Evolutionary conservation across 352 stramenopile species (phyloP), one percentile per base, ranked within the genome.

Genomic region (Thalassiosira mediterranea): DNA sequence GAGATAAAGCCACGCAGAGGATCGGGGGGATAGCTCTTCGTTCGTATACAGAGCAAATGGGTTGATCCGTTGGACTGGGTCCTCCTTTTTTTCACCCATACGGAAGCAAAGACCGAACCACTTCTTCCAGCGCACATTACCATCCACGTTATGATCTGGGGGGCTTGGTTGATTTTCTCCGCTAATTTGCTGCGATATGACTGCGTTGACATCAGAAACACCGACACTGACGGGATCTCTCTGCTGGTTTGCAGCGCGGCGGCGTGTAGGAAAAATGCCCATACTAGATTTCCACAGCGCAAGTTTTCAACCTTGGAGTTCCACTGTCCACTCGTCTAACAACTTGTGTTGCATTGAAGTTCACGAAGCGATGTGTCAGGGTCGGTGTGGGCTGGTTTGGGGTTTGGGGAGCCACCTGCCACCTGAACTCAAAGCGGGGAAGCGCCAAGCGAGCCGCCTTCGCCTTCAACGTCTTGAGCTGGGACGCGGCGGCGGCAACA

Each of bases 21-120:
- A 76, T 10, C 66, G 66, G 4, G 65, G 54, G 54, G 66, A 76
- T 13, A 76, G 37, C 34, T 76, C 34, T 68, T 76, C 66, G 21
- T 76, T 57, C 23, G 10, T 8, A 48, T 51, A 40, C 7, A 76
- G 66, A 5, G 66, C 66, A 28, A 60, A 76, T 28, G 56, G 66
- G 34, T 49, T 76, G 26, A 60, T 61, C 25, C 47, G 31, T 58
- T 28, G 17, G 8, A 21, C 15, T 7, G 54, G 23, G 19, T 26
- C 37, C 13, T 58, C 11, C 49, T 58, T 42, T 13, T 29, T 2
- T 17, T 60, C 25, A 0, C 25, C 13, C 26, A n/a, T 11, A n/a
- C 5, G 31, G 23, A 59, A 4, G 23, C 13, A 42, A 8, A 29
- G 25, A 60, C 10, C 25, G 10, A 21, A 44, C 15, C 1, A 44